Evolutionary conservation across 176 grass and related monocot species (phyloP).

Genomic region (Tillandsia leiboldiana): DNA sequence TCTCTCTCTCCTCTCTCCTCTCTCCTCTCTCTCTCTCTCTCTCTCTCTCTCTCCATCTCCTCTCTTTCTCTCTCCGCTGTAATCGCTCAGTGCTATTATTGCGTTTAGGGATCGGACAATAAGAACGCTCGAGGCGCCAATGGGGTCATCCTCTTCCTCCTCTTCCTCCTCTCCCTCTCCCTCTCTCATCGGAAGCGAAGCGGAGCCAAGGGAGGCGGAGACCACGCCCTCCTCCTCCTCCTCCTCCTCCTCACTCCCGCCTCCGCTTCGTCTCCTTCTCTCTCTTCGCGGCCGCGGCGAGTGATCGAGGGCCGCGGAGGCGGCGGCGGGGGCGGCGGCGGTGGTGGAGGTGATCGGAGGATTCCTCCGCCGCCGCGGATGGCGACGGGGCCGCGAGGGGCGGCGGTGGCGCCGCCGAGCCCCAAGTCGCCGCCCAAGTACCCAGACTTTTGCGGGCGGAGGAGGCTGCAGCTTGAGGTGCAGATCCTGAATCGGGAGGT

Average conservation of each 20-base stretch:
- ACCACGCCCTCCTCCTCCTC: conserved; percentile 1
- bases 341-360: neutral
- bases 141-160: conserved; percentile 34
- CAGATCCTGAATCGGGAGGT: conserved; percentile 91
- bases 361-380: neutral
- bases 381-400: conserved; percentile 19
- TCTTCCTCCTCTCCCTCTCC: conserved; percentile 11
- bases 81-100: conserved; percentile 37
- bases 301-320: neutral
- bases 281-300: neutral
- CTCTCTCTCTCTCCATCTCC: neutral
- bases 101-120: conserved; percentile 15
- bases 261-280: neutral
- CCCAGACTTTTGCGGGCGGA: conserved; percentile 82
- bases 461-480: conserved; percentile 80
- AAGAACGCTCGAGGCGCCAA: conserved; percentile 19
- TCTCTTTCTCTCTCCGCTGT: conserved; percentile 21
- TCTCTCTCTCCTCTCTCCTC: conserved; percentile 10
- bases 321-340: neutral
- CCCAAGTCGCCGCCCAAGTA: conserved; percentile 81
- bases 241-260: neutral
- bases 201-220: neutral
- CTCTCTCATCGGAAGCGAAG: neutral
- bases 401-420: conserved; percentile 39
- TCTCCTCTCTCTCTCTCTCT: conserved; percentile 12